phyloP scores from a whole-genome alignment of 495 filamentous ascomycete species.

The Hypoxylon lienhwacheense region DNA sequence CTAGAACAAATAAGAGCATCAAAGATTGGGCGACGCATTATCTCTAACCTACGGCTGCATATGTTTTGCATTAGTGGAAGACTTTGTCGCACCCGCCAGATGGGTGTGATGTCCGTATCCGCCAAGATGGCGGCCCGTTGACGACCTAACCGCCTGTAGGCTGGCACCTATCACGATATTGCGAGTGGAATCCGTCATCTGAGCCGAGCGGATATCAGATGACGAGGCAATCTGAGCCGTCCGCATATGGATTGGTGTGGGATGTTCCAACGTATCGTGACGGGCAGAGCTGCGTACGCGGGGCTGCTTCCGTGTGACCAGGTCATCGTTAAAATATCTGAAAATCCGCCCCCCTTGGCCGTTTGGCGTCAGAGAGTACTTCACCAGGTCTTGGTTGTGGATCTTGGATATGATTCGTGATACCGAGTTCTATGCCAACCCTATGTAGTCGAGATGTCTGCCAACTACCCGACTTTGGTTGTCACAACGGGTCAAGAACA shows the following conservation, averaged over 20 bases:
- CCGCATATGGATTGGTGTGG: conserved; percentile 26
- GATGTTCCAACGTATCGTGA: conserved; percentile 25
- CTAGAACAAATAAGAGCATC: conserved; percentile 25
- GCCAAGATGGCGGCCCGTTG: conserved; percentile 31
- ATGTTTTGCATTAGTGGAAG: conserved; percentile 30
- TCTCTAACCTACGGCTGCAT: conserved; percentile 23
- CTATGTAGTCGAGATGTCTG: conserved; percentile 10
- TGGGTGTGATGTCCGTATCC: conserved; percentile 26
- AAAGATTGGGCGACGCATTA: conserved; percentile 21
- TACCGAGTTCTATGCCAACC: conserved; percentile 1
- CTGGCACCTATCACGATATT: conserved; percentile 32
- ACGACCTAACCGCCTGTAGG: conserved; percentile 20
- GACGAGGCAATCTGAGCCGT: conserved; percentile 28
- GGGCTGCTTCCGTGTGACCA: conserved; percentile 26
- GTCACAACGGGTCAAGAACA: conserved; percentile 3
- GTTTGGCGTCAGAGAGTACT: conserved; percentile 10
- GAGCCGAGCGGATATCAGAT: conserved; percentile 32
- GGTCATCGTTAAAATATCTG: conserved; percentile 29
- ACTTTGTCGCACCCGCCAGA: conserved; percentile 27
- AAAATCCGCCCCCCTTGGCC: conserved; percentile 21
- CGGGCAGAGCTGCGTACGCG: conserved; percentile 22
- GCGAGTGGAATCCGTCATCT: conserved; percentile 19
- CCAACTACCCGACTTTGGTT: conserved; percentile 6
- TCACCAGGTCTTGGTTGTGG: conserved; percentile 17
- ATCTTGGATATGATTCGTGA: conserved; percentile 20